phyloP scores from a whole-genome alignment of 441 rosid genomes.

The Kokia cookei region DNA sequence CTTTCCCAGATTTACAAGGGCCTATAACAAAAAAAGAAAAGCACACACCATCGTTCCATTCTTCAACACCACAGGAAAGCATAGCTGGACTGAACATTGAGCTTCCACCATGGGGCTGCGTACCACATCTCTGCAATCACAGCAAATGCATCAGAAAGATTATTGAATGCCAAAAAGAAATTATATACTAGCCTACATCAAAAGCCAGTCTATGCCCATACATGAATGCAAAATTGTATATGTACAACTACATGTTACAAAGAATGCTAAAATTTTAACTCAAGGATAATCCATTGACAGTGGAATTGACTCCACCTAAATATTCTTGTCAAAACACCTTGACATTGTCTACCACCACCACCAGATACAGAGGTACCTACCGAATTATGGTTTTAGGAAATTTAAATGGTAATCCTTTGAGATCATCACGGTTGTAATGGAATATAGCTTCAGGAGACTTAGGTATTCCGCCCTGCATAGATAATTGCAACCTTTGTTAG shows the following conservation, averaged over 20 bases:
- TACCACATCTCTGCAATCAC: conserved; percentile 65
- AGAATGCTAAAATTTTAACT: not conserved
- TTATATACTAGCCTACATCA: not conserved
- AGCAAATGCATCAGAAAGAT: conserved; percentile 15
- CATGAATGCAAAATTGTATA: not conserved
- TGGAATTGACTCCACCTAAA: not conserved
- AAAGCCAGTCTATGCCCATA: not conserved
- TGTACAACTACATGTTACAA: not conserved
- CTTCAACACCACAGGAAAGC: conserved; percentile 89
- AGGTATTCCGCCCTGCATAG: conserved; percentile 79
- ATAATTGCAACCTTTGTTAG: conserved; percentile 14
- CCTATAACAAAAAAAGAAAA: not conserved
- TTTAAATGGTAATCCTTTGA: conserved; percentile 82
- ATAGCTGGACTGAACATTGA: conserved; percentile 87
- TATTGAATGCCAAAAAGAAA: conserved; percentile 6
- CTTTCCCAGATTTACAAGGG: not conserved
- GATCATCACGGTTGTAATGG: conserved; percentile 69
- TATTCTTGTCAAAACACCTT: not conserved
- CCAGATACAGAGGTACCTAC: conserved; percentile 24
- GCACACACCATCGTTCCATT: conserved; percentile 74
- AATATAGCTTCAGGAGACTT: conserved; percentile 72
- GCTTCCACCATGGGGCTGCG: conserved; percentile 93
- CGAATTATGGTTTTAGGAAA: conserved; percentile 65
- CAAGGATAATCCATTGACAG: not conserved
- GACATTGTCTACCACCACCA: not conserved